Percentiles rank a stretch among this genome's conserved stretches.
Evolutionary conservation across 176 grass and related monocot genomes (phyloP).

Genomic region (Zizania latifolia): DNA sequence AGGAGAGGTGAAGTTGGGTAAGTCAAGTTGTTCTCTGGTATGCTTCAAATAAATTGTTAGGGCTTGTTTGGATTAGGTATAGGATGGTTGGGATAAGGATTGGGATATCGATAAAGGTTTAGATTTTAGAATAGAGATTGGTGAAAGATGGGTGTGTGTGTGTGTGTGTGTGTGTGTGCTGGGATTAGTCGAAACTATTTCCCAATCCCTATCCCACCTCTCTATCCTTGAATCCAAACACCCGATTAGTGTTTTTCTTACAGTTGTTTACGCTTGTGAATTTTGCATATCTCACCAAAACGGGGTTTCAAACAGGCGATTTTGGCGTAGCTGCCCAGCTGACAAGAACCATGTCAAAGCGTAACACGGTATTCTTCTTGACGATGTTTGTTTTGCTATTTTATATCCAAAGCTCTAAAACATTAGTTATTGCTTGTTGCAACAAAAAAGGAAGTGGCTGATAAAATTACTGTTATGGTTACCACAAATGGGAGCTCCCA

Average conservation of each 20-base stretch:
- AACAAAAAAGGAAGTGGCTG: slow-evolving; percentile 8
- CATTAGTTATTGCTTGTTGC: neutral
- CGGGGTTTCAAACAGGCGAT: slow-evolving; percentile 65
- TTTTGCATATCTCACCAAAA: slow-evolving; percentile 9
- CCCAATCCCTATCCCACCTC: neutral
- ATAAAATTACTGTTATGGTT: slow-evolving; percentile 5
- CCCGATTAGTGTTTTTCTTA: slow-evolving; percentile 14
- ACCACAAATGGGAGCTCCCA: neutral
- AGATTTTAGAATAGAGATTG: neutral
- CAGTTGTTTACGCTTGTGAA: neutral
- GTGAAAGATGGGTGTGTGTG: neutral
- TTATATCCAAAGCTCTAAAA: slow-evolving; percentile 14
- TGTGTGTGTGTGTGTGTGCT: too few species aligned
- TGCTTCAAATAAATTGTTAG: slow-evolving; percentile 23
- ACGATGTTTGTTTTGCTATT: slow-evolving; percentile 25
- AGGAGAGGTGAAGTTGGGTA: slow-evolving; percentile 99
- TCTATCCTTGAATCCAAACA: neutral
- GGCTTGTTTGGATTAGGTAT: neutral
- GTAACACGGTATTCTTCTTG: slow-evolving; percentile 74
- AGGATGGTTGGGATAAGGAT: neutral
- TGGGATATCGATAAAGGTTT: neutral
- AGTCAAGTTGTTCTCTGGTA: slow-evolving; percentile 27
- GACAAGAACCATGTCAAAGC: slow-evolving; percentile 99
- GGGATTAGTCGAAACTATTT: too few species aligned
- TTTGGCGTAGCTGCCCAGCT: slow-evolving; percentile 98